Evolutionary conservation across 176 grass and related monocot genomes (phyloP).

Genomic region (Carex littledalei): DNA sequence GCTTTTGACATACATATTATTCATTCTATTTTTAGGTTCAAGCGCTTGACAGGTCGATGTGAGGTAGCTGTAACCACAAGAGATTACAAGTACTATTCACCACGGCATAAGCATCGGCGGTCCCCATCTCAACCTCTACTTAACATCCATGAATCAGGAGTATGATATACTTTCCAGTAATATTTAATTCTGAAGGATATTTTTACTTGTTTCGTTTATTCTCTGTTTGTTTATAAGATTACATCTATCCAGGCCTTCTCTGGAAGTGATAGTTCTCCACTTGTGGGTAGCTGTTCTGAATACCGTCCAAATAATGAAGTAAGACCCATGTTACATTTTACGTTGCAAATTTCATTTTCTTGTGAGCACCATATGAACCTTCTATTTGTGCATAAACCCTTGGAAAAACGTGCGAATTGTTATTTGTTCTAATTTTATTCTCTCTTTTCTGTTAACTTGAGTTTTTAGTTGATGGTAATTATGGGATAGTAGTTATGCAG

Average conservation of each 20-base stretch:
- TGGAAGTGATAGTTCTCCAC: slow-evolving; percentile 55
- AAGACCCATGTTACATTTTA: slow-evolving; percentile 1
- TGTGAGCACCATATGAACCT: background rate
- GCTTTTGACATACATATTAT: background rate
- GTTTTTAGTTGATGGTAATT: background rate
- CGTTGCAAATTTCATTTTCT: background rate
- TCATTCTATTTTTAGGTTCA: slow-evolving; percentile 52
- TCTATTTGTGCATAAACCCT: background rate
- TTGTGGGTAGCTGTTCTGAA: slow-evolving; percentile 51
- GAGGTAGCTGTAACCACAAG: slow-evolving; percentile 54
- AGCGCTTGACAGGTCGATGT: slow-evolving; percentile 68
- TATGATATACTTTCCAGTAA: slow-evolving; percentile 35
- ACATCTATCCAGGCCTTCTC: slow-evolving; percentile 43
- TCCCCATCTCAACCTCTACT: slow-evolving; percentile 38
- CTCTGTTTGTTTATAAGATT: background rate
- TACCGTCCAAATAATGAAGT: slow-evolving; percentile 61
- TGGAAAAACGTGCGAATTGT: background rate
- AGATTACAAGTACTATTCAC: slow-evolving; percentile 95
- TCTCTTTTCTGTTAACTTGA: background rate
- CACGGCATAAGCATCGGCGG: slow-evolving; percentile 68
- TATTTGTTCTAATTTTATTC: background rate
- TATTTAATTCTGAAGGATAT: background rate
- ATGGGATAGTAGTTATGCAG: background rate
- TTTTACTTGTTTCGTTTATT: slow-evolving; percentile 4
- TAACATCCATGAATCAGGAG: slow-evolving; percentile 45